A percentile compares a stretch with the other conserved stretches of the same genome.
Evolutionary conservation across 1,284 basidiomycete genomes (phyloP).

Genomic region (Malassezia obtusa): DNA sequence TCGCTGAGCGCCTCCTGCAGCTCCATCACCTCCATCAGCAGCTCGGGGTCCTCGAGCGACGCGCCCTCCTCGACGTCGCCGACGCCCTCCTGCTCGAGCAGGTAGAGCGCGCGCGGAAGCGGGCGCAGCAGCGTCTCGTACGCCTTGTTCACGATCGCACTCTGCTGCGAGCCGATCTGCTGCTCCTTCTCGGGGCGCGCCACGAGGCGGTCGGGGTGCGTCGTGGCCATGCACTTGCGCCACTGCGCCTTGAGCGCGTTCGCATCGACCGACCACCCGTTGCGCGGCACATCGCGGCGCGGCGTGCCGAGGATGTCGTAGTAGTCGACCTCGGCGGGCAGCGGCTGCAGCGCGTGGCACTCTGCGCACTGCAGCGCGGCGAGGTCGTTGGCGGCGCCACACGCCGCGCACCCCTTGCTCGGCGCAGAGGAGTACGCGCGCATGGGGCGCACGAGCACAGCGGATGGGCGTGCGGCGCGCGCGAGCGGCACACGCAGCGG

Average conservation of each 20-base stretch:
- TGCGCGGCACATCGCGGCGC: slow-evolving; percentile 15
- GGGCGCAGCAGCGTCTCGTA: slow-evolving; percentile 43
- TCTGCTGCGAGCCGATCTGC: slow-evolving; percentile 37
- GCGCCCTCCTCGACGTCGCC: slow-evolving; percentile 25
- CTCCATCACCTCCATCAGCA: slow-evolving; percentile 46
- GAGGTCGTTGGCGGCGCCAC: slow-evolving; percentile 3
- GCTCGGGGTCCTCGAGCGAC: slow-evolving; percentile 34
- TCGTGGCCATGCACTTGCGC: slow-evolving; percentile 35
- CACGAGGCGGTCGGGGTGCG: slow-evolving; percentile 42
- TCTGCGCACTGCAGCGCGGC: slow-evolving; percentile 20
- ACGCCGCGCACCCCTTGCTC: slow-evolving; percentile 3
- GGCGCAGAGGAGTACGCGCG: neutral
- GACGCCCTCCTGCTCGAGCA: slow-evolving; percentile 25
- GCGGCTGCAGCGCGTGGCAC: slow-evolving; percentile 23
- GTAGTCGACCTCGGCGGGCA: slow-evolving; percentile 26
- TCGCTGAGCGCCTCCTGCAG: slow-evolving; percentile 36
- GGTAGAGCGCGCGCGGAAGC: slow-evolving; percentile 30
- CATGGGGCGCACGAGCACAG: neutral
- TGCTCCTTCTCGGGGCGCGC: slow-evolving; percentile 32
- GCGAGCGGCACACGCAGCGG: neutral
- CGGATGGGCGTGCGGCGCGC: neutral
- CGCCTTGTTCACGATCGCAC: slow-evolving; percentile 39
- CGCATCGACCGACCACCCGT: slow-evolving; percentile 34
- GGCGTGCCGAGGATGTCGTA: slow-evolving; percentile 36
- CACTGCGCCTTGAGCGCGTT: slow-evolving; percentile 32